These are phyloP conservation scores for Elongisporangium prolatum DNA, from an alignment of 352 stramenopile species.

Conservation along the genomic window DNA sequence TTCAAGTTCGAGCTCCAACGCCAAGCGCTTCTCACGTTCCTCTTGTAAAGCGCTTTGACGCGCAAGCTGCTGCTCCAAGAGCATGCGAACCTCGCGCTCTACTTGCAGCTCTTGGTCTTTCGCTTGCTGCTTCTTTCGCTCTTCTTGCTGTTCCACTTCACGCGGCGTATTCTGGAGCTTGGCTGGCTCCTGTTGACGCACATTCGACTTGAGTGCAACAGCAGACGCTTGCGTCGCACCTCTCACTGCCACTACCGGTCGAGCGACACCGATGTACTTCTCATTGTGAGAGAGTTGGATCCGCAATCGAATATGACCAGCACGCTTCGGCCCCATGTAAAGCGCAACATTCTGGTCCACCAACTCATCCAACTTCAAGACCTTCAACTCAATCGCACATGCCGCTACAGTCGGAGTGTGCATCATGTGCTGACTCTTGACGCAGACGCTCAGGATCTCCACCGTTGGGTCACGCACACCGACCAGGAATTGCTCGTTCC, in stretches of 20 bases:
- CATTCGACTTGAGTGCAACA: background rate
- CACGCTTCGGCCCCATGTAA: conserved; percentile 31
- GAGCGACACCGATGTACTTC: background rate
- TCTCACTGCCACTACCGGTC: background rate
- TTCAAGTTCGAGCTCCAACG: background rate
- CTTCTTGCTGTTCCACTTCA: background rate
- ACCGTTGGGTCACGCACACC: conserved; percentile 35
- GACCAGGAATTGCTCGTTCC: conserved; percentile 77
- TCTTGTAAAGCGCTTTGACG: background rate
- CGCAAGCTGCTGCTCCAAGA: background rate
- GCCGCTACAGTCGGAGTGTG: conserved; percentile 58
- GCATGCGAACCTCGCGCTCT: background rate
- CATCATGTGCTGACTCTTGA: conserved; percentile 66
- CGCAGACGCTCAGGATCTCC: conserved; percentile 61
- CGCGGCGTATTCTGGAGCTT: background rate
- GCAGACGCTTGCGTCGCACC: background rate
- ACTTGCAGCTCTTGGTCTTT: background rate
- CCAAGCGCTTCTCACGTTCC: background rate
- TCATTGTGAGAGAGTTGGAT: background rate
- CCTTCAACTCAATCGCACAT: conserved; percentile 47
- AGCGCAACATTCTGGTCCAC: conserved; percentile 59
- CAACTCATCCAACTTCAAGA: conserved; percentile 34
- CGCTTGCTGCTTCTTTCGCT: background rate
- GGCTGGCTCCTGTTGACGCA: background rate
- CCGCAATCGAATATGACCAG: conserved; percentile 49